phyloP scores from a whole-genome alignment of 2,329 filamentous ascomycete species.

The Verticillium nonalfalfae region DNA sequence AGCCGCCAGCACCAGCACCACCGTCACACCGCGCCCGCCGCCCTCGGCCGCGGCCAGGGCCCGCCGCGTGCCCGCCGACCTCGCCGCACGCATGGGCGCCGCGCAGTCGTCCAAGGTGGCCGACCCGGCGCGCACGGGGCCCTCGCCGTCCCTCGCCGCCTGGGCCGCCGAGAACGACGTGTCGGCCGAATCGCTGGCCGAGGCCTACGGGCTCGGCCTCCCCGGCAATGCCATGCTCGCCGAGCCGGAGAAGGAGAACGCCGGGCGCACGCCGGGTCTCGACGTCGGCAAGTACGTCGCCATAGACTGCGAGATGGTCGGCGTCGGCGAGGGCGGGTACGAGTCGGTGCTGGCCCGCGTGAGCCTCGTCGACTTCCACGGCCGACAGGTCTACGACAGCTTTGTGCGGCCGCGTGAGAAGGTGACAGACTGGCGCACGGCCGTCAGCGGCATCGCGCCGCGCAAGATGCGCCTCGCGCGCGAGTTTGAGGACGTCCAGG shows the following conservation, averaged over 20 bases:
- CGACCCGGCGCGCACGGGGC: constrained; percentile 22
- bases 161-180: constrained; percentile 58
- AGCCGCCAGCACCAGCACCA: constrained; percentile 10
- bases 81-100: constrained; percentile 43
- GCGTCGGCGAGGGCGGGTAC: constrained; percentile 64
- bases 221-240: constrained; percentile 43
- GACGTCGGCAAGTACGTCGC: constrained; percentile 85
- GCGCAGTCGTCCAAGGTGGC: constrained; percentile 41
- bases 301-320: constrained; percentile 98
- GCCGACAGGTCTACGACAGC: constrained; percentile 87
- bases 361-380: constrained; percentile 90
- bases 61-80: constrained; percentile 4
- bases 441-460: constrained; percentile 74
- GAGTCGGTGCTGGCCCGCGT: constrained; percentile 78
- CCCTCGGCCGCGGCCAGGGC: not conserved
- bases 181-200: constrained; percentile 51
- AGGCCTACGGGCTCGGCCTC: constrained; percentile 53
- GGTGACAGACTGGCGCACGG: constrained; percentile 87
- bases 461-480: constrained; percentile 65
- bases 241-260: constrained; percentile 50
- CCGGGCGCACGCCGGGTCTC: constrained; percentile 53
- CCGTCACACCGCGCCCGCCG: constrained; percentile 5
- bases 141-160: constrained; percentile 49
- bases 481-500: constrained; percentile 70
- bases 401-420: constrained; percentile 73